Conservation (phyloP, 805 yeast species). For the Suhomyces canberraensis region DNA sequence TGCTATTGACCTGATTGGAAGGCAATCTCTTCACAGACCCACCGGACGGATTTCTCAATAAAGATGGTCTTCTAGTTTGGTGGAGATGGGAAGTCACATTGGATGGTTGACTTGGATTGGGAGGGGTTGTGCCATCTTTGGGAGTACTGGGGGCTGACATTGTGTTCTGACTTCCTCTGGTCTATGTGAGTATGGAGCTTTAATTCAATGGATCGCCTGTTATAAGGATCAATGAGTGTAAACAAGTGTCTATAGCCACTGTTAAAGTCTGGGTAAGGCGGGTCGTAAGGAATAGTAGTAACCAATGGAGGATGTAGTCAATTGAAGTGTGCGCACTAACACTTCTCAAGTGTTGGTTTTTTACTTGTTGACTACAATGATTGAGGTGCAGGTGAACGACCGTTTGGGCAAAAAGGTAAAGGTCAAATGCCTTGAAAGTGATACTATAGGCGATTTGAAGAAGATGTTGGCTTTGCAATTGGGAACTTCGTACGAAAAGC, state of each 20-base stretch:
- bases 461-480: slow-evolving; percentile 77
- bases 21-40: neutral
- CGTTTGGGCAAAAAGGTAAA: slow-evolving; percentile 82
- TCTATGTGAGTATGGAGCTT: too few relatives aligned
- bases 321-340: too few relatives aligned
- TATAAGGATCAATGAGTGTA: too few relatives aligned
- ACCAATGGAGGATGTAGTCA: too few relatives aligned
- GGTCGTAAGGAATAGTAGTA: too few relatives aligned
- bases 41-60: slow-evolving; percentile 6
- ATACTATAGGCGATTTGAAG: slow-evolving; percentile 87
- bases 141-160: slow-evolving; percentile 3
- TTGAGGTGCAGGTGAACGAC: slow-evolving; percentile 41
- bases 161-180: too few relatives aligned
- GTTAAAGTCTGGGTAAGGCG: too few relatives aligned
- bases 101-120: neutral
- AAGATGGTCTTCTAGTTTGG: slow-evolving; percentile 4
- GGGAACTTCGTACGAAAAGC: slow-evolving; percentile 65
- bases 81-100: slow-evolving; percentile 4
- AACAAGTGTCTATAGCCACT: too few relatives aligned
- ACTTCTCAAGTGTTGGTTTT: too few relatives aligned
- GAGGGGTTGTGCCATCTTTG: neutral
- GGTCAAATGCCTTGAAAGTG: slow-evolving; percentile 85
- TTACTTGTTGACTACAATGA: too few relatives aligned
- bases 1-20: neutral
- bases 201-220: too few relatives aligned